A percentile compares a stretch with the other conserved stretches of the same genome.
Conservation (phyloP, 805 yeast genomes). For the Candida wancherniae region DNA sequence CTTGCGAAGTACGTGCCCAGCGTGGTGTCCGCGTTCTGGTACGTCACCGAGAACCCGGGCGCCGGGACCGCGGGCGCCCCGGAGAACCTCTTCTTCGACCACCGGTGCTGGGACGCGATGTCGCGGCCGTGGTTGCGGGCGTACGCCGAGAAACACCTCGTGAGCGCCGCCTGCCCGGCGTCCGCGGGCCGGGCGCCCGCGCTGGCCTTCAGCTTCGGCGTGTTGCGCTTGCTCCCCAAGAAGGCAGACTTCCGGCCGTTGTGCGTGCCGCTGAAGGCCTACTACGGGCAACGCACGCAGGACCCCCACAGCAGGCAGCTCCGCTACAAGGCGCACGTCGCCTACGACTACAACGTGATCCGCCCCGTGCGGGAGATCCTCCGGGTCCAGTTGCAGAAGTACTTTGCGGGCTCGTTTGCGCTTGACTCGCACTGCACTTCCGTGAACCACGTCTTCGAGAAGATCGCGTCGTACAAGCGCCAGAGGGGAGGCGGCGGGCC, state of each 20-base stretch:
- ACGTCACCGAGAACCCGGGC: constrained; percentile 50
- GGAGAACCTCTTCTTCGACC: constrained; percentile 49
- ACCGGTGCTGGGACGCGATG: constrained; percentile 49
- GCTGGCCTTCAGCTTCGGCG: constrained; percentile 29
- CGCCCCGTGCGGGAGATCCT: constrained; percentile 37
- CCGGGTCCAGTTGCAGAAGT: constrained; percentile 12
- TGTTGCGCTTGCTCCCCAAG: constrained; percentile 56
- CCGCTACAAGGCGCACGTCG: constrained; percentile 29
- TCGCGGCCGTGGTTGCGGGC: constrained; percentile 37
- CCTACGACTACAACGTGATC: constrained; percentile 33
- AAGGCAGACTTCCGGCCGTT: constrained; percentile 54
- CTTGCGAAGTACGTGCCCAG: constrained; percentile 42
- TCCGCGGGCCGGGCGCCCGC: no score
- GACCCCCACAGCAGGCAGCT: constrained; percentile 4
- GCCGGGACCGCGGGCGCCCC: constrained; percentile 12
- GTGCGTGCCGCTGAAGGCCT: constrained; percentile 42
- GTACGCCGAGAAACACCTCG: constrained; percentile 40
- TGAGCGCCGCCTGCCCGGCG: no score
- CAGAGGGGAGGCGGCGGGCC: constrained; percentile 23
- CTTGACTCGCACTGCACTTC: constrained; percentile 36
- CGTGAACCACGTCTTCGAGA: constrained; percentile 39
- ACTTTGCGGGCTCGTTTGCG: not conserved
- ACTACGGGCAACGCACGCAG: not conserved
- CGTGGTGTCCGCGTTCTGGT: constrained; percentile 53
- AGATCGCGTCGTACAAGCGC: constrained; percentile 37